phyloP scores from a whole-genome alignment of 345 rosid genomes.

The Eucalyptus rudis region DNA sequence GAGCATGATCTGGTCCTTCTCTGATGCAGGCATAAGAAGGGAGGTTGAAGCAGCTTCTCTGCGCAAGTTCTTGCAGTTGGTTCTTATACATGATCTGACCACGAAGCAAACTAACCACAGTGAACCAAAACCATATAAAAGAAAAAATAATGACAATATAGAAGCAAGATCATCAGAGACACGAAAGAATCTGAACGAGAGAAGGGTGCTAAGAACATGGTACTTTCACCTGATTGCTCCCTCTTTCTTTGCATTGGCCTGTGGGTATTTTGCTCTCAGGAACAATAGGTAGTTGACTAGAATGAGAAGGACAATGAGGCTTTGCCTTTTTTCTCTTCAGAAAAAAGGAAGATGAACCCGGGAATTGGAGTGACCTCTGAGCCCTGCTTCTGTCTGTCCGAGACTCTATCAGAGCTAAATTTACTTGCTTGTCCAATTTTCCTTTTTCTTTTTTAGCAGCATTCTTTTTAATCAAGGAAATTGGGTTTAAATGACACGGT shows the following conservation, averaged over 20 bases:
- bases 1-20: constrained; percentile 99
- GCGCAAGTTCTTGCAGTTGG: constrained; percentile 99
- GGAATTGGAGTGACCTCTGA: not conserved
- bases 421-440: not conserved
- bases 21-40: constrained; percentile 85
- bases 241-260: not conserved
- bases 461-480: not conserved
- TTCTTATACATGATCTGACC: constrained; percentile 73
- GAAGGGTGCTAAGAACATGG: not conserved
- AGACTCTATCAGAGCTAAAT: not conserved
- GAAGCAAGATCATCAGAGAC: not conserved
- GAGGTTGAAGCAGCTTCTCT: constrained; percentile 95
- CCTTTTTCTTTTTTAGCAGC: not conserved
- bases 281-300: not conserved
- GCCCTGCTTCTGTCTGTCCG: not conserved
- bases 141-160: not conserved
- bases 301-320: not conserved
- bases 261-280: not conserved
- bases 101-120: not conserved
- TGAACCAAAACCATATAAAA: not conserved
- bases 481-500: not conserved
- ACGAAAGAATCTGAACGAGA: not conserved
- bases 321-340: not conserved
- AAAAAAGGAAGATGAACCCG: not conserved
- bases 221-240: not conserved